Conservation (phyloP, 2,329 filamentous ascomycete genomes). For the Penicillium sp. region DNA sequence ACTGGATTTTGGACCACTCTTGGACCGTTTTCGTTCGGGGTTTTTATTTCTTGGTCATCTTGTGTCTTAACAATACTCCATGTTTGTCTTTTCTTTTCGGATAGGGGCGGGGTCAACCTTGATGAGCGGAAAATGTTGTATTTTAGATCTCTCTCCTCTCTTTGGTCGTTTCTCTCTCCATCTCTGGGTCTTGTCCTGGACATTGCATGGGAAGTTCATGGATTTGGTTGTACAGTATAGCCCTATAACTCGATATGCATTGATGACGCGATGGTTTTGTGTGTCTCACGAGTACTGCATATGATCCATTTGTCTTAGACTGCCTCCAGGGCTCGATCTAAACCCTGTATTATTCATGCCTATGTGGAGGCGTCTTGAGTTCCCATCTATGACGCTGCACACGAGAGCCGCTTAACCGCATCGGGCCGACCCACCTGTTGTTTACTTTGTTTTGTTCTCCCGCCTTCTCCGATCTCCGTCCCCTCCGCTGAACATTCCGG, state of each 20-base stretch:
- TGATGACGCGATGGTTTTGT: constrained; percentile 18
- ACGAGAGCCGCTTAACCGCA: constrained; percentile 21
- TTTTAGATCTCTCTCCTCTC: constrained; percentile 42
- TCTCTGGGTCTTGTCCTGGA: constrained; percentile 26
- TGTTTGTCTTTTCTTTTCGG: constrained; percentile 23
- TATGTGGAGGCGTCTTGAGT: too few relatives aligned
- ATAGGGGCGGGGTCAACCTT: constrained; percentile 24
- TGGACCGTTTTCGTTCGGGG: constrained; percentile 1
- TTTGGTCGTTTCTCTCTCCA: constrained; percentile 16
- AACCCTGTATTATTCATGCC: neutral
- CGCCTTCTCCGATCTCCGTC: constrained; percentile 5
- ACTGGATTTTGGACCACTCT: too few relatives aligned
- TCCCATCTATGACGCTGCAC: neutral
- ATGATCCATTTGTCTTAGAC: neutral
- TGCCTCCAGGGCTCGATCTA: neutral
- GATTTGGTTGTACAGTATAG: constrained; percentile 36
- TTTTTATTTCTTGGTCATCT: constrained; percentile 25
- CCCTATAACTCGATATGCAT: constrained; percentile 29
- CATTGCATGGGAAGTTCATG: constrained; percentile 33
- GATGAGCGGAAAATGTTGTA: constrained; percentile 32
- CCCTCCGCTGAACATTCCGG: constrained; percentile 6
- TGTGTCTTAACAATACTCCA: constrained; percentile 32
- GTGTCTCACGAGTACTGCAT: constrained; percentile 8
- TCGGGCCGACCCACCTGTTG: constrained; percentile 24
- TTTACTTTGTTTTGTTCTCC: constrained; percentile 27